Evolutionary conservation across 352 stramenopile genomes (phyloP), one percentile per base, ranked within the genome.

Genomic region (Phytophthora agathidicida): DNA sequence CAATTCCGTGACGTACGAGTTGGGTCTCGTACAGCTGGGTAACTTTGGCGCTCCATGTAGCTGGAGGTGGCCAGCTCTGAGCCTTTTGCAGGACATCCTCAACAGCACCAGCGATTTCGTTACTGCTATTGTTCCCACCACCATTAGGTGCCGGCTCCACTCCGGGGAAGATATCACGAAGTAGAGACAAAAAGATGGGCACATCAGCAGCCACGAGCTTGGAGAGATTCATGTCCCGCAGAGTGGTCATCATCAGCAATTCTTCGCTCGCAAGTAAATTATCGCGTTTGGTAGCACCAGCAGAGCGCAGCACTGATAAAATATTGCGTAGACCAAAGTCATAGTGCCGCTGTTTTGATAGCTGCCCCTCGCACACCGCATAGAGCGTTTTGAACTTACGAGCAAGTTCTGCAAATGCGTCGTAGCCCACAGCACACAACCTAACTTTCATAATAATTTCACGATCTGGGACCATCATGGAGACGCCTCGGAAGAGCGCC

Each of bases 401-500:
- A 9, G 92, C 91, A 2, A 99, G 81, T 31, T 98, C 88, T 27
- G 97, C 92, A 72, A 98, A 98, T 4, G 70, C 51, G 48, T 89
- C 79, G 51, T 90, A 93, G 41, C 96, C 96, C 3, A 98, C 94
- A 5, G 92, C 94, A 77, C 93, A 99, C 28, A 99, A 86, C 64
- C 98, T 97, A 11, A 91, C 81, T 51, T 89, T 89, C 62, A 91
- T 98, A 58, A 98, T 99, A 53, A 98, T 98, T 63, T 98, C 93
- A 54, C 97, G 96, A 68, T 98, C 94, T 3, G 96, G 94, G 10
- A 96, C 89, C 96, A 99, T 99, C 96, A 99, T 99, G 10, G 94
- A 92, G 48, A 98, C 94, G 9, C 92, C 91, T 28, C 94, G 82
- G 70, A 98, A 98, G 11, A 99, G 77, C 7, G 89, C 85, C 35